Evolutionary conservation across 2,329 filamentous ascomycete genomes (phyloP).

Genomic region (Pseudofabraea citricarpa): DNA sequence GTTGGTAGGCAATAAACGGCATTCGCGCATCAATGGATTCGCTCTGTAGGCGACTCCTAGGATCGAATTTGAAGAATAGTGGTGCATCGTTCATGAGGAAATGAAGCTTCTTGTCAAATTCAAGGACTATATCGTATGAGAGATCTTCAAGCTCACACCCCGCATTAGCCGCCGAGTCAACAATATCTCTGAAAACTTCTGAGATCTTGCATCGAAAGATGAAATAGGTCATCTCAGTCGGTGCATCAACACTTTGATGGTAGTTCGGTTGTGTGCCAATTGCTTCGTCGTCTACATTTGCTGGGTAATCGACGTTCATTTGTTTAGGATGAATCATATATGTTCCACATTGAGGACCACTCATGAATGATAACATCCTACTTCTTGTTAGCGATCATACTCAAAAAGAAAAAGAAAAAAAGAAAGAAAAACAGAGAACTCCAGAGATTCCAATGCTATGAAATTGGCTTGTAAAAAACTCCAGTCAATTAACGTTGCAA

Average conservation of each 20-base stretch:
- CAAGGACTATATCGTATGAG: conserved; percentile 27
- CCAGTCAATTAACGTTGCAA: too few species aligned
- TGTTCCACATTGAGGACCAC: conserved; percentile 29
- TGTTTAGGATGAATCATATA: conserved; percentile 32
- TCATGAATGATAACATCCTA: conserved; percentile 29
- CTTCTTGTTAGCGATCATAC: conserved; percentile 14
- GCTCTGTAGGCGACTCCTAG: conserved; percentile 7
- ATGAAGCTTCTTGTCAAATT: conserved; percentile 30
- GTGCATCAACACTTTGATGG: conserved; percentile 1
- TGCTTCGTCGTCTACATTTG: conserved; percentile 31
- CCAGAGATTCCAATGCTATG: too few species aligned
- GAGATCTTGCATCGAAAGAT: conserved; percentile 30
- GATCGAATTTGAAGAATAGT: conserved; percentile 25
- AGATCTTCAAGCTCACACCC: conserved; percentile 14
- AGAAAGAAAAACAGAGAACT: too few species aligned
- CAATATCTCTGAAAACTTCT: conserved; percentile 31
- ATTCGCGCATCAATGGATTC: conserved; percentile 4
- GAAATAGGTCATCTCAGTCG: conserved; percentile 34
- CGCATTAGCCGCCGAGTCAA: conserved; percentile 28
- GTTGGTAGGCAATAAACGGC: conserved; percentile 24
- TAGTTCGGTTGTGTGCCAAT: conserved; percentile 19
- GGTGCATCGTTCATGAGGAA: conserved; percentile 26
- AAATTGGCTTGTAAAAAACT: too few species aligned
- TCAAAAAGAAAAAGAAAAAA: too few species aligned
- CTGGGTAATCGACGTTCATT: conserved; percentile 32